Percentiles rank a stretch among this genome's conserved stretches.
Evolutionary conservation across 768 basidiomycete genomes (phyloP).

Genomic region (Suillus variegatus): DNA sequence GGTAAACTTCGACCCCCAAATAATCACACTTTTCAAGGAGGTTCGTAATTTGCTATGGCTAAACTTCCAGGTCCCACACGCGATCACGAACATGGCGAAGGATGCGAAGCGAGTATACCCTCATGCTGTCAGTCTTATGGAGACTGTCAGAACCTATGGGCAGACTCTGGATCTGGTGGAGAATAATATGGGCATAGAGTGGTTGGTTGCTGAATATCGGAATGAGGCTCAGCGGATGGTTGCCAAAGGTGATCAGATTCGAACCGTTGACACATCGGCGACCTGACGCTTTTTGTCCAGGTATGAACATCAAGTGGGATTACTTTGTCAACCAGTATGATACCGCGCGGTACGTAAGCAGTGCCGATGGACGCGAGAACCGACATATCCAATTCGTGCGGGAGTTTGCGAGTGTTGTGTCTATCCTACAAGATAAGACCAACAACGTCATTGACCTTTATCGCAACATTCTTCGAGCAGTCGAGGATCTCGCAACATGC

Average conservation of each 20-base stretch:
- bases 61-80: conserved; percentile 93
- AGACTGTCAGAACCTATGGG: conserved; percentile 96
- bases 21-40: conserved; percentile 98
- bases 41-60: conserved; percentile 95
- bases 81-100: conserved; percentile 95
- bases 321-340: conserved; percentile 95
- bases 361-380: conserved; percentile 78
- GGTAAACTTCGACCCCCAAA: conserved; percentile 98
- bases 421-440: conserved; percentile 94
- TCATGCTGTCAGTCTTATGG: conserved; percentile 97
- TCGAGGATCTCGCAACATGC: conserved; percentile 89
- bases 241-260: conserved; percentile 59
- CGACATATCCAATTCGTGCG: conserved; percentile 92
- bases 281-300: conserved; percentile 38
- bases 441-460: conserved; percentile 92
- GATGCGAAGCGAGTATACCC: conserved; percentile 98
- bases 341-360: conserved; percentile 69
- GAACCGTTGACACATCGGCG: background rate
- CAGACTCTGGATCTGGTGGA: conserved; percentile 94
- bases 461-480: conserved; percentile 78
- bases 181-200: conserved; percentile 87
- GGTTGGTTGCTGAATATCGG: conserved; percentile 92
- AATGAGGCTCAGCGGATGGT: conserved; percentile 95
- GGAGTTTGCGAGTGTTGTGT: conserved; percentile 93
- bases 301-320: conserved; percentile 97